These are phyloP conservation scores for Fraxinus excelsior DNA, from an alignment of 257 asterid genomes.

Conservation along the genomic window DNA sequence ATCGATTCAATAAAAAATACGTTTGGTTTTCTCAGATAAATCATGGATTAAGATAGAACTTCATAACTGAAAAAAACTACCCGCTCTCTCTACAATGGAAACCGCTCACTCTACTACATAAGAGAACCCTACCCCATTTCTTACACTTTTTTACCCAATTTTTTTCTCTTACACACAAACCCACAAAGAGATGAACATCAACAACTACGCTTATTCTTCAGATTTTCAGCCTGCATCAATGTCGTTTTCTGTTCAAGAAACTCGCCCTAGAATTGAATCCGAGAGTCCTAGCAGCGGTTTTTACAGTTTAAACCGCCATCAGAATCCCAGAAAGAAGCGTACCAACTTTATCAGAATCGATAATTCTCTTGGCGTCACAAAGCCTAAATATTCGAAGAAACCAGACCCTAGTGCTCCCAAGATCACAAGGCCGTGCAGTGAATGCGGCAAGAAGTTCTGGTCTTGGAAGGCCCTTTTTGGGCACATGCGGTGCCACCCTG, in stretches of 20 bases:
- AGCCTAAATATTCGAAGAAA: conserved; percentile 40
- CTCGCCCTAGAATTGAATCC: background rate
- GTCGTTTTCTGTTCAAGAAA: background rate
- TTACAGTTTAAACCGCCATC: conserved; percentile 7
- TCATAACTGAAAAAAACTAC: no score
- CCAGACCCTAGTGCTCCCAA: conserved; percentile 58
- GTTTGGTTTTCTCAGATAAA: no score
- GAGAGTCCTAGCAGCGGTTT: background rate
- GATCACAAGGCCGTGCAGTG: conserved; percentile 73
- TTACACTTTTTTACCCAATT: conserved; percentile 18
- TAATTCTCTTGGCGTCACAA: conserved; percentile 14
- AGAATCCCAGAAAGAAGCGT: conserved; percentile 57
- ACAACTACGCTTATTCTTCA: conserved; percentile 5
- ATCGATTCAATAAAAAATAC: no score
- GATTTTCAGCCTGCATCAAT: conserved; percentile 1
- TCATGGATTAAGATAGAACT: no score
- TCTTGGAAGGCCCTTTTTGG: conserved; percentile 96
- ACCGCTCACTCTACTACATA: conserved; percentile 7
- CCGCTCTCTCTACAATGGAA: background rate
- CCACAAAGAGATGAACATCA: conserved; percentile 22
- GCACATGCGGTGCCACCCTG: conserved; percentile 99
- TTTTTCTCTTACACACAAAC: background rate
- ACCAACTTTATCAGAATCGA: conserved; percentile 37
- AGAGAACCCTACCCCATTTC: conserved; percentile 20
- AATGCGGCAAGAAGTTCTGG: conserved; percentile 78